Base-by-base conservation (phyloP, 305 asterid species). In the Fraxinus sp. region DNA sequence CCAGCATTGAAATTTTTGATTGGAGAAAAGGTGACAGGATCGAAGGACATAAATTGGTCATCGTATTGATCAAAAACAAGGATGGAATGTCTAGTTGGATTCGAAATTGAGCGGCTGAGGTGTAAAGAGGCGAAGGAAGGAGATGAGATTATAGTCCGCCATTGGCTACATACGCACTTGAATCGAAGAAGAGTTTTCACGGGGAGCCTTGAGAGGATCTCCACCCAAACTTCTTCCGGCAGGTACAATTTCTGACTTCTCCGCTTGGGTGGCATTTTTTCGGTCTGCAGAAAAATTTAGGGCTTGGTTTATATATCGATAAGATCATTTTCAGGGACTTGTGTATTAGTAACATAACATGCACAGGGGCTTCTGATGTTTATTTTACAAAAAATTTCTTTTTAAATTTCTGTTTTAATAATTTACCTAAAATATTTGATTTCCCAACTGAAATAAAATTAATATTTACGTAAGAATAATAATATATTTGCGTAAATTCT, bases 121-220 rank as follows among this genome's bases (percentile, higher is more conserved):
- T 79, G 83, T 30, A 64, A 37, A 7, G 77, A 37, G 77, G 49
- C 49, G 41, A 79, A 79, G 4, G 14, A 68, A 8, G 41, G 64
- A 28, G 30, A 13, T 26, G 62, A 62, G 68, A 79, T 79, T n/a
- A 79, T 11, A 3, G 33, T 36, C 36, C 52, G 20, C 83, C 83
- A 79, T 5, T 33, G 32, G 30, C 18, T 68, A 18, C 66, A 39
- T 6, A 79, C 83, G 28, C 77, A 18, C 14, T 49, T 28, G 68
- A 73, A 79, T 32, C 77, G 30, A 9, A 79, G 3, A 43, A 79
- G 71, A 10, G 77, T 1, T 26, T 66, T 79, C 24, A 70, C 59
- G 0, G 83, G 77, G 22, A 79, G 68, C 28, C 68, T 79, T 26
- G 75, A 14, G 3, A 79, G 46, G 36, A 79, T 68, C 2, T 79